Conservation (phyloP, 1,284 basidiomycete genomes). For the Schizophyllum amplum region DNA sequence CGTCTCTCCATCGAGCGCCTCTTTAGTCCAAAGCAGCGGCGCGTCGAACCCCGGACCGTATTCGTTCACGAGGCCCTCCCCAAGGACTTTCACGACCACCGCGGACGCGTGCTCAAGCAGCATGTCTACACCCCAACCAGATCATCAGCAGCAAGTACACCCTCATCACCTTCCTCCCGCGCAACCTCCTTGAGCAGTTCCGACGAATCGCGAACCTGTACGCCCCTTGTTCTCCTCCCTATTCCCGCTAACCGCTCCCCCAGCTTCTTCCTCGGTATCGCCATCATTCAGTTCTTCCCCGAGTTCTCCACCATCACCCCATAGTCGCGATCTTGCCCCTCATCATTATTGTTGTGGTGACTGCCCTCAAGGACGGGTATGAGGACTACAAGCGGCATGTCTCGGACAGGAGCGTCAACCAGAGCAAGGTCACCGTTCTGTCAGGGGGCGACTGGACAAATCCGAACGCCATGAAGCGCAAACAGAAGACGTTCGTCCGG, state of each 20-base stretch:
- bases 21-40: slow-evolving; percentile 50
- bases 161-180: slow-evolving; percentile 79
- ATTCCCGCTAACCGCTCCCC: slow-evolving; percentile 1
- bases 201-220: slow-evolving; percentile 81
- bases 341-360: slow-evolving; percentile 81
- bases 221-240: slow-evolving; percentile 20
- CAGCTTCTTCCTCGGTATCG: slow-evolving; percentile 79
- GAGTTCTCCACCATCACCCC: slow-evolving; percentile 93
- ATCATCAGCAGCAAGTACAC: slow-evolving; percentile 94
- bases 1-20: slow-evolving; percentile 57
- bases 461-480: slow-evolving; percentile 60
- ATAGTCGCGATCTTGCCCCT: slow-evolving; percentile 91
- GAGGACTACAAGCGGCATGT: slow-evolving; percentile 98
- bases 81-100: slow-evolving; percentile 58
- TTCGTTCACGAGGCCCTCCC: slow-evolving; percentile 76
- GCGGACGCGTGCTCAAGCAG: slow-evolving; percentile 54
- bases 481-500: slow-evolving; percentile 75
- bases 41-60: slow-evolving; percentile 61
- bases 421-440: slow-evolving; percentile 63
- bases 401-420: slow-evolving; percentile 84
- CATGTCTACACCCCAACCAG: slow-evolving; percentile 75
- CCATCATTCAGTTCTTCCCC: slow-evolving; percentile 91
- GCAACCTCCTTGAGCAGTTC: slow-evolving; percentile 88
- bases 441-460: slow-evolving; percentile 64
- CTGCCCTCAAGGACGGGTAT: slow-evolving; percentile 91